Evolutionary conservation across 768 basidiomycete genomes (phyloP), one percentile per base, ranked within the genome.

Genomic region (Rhodotorula graminis): DNA sequence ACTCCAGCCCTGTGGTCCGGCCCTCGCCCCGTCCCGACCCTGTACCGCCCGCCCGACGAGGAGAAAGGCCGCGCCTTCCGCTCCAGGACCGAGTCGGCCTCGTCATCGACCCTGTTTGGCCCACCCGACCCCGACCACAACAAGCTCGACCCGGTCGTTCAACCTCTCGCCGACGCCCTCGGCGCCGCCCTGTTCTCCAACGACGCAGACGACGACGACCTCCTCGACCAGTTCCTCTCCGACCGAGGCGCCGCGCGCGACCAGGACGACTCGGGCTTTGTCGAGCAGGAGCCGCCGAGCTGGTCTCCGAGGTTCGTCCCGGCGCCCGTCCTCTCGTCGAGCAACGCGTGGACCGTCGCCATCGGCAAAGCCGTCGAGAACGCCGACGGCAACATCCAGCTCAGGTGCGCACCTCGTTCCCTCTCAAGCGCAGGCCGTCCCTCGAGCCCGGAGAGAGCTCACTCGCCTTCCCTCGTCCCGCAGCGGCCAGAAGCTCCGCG

Each of bases 21-120:
- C 7, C 37, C 37, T 27, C 27, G 21, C 11, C 19, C 23, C 59
- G 37, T 37, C 27, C 42, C 59, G 12, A 16, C 29, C 42, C 14
- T 42, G 2, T 42, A 47, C 60, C 21, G 40, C 2, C 72, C 59
- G 23, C 72, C 72, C 0, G 73, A 75, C 64, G 73, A 75, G 61
- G 73, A 75, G 61, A 71, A 71, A 50, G 73, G 73, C 0, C 47
- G 70, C 44, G 57, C 64, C 2, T 42, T 56, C 40, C 53, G 64
- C 42, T 64, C 63, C 2, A 19, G 18, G 9, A 29, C 31, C 19
- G 27, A 49, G 49, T 40, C 65, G 4, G 42, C 21, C 25, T 60
- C 58, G 33, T 31, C 60, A 14, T 46, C 21, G 50, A 31, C 40
- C 42, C 61, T 55, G 23, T 46, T 61, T 29, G 31, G 21, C 44